phyloP scores from a whole-genome alignment of 2,329 filamentous ascomycete genomes.

The Aspergillus neoniger region DNA sequence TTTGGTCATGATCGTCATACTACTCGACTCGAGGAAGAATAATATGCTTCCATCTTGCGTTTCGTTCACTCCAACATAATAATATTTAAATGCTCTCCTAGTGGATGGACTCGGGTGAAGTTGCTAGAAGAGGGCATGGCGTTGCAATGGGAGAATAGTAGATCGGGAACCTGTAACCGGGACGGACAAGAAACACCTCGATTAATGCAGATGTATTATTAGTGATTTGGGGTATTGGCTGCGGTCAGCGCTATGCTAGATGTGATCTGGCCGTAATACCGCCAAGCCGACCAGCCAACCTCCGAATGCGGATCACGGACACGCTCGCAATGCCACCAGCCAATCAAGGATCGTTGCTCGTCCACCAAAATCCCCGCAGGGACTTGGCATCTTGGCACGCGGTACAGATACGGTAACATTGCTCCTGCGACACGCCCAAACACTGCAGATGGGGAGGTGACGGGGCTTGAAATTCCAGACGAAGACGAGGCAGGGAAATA shows the following conservation, averaged over 20 bases:
- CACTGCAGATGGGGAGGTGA: no score
- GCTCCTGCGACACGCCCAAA: background rate
- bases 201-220: no score
- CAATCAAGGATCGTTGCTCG: conserved; percentile 8
- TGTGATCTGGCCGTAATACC: conserved; percentile 11
- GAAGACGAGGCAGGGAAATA: background rate
- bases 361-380: conserved; percentile 19
- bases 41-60: no score
- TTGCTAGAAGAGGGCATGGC: no score
- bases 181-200: no score
- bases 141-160: no score
- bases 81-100: no score
- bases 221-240: background rate
- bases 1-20: no score
- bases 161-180: no score
- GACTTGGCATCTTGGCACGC: conserved; percentile 26
- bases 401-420: conserved; percentile 15
- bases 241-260: background rate
- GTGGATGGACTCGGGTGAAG: no score
- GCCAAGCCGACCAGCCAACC: conserved; percentile 22
- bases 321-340: background rate
- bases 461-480: background rate
- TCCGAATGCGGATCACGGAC: conserved; percentile 26
- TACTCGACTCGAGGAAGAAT: no score
- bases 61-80: no score